phyloP scores from a whole-genome alignment of 306 rosid genomes.

The Vachellia collinsii region DNA sequence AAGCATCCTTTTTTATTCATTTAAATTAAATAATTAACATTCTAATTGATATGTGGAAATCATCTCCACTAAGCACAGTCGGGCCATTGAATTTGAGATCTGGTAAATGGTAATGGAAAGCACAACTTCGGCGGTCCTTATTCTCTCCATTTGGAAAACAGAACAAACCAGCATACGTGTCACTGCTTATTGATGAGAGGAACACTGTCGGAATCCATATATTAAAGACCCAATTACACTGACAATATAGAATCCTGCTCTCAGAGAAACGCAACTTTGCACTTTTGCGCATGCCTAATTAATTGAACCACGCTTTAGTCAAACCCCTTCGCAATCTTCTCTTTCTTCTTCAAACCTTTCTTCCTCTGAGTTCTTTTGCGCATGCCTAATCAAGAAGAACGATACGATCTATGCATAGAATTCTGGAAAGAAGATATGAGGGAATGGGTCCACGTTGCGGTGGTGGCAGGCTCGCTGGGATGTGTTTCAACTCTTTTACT shows the following conservation, averaged over 20 bases:
- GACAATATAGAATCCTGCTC: conserved; percentile 26
- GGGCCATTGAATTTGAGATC: neutral
- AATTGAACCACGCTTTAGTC: conserved; percentile 59
- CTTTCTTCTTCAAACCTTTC: neutral
- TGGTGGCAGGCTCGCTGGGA: conserved; percentile 47
- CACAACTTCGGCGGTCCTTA: conserved; percentile 10
- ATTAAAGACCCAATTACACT: conserved; percentile 32
- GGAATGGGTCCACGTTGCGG: conserved; percentile 43
- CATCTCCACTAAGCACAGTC: too few species aligned
- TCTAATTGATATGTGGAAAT: too few species aligned
- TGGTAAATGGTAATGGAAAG: conserved; percentile 10
- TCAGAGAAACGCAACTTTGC: conserved; percentile 27
- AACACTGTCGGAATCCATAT: conserved; percentile 40
- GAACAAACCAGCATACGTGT: conserved; percentile 35
- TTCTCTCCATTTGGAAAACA: conserved; percentile 28
- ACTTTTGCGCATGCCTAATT: conserved; percentile 39
- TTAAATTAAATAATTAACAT: too few species aligned
- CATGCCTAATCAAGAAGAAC: too few species aligned
- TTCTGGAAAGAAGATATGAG: conserved; percentile 46
- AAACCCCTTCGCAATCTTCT: neutral
- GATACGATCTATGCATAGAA: conserved; percentile 25
- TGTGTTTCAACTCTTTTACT: conserved; percentile 43
- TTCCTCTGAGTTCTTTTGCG: neutral
- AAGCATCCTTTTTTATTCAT: neutral
- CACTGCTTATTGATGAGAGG: conserved; percentile 29